Base-by-base conservation (phyloP, 495 filamentous ascomycete genomes). In the Trichocladium uniseriatum region DNA sequence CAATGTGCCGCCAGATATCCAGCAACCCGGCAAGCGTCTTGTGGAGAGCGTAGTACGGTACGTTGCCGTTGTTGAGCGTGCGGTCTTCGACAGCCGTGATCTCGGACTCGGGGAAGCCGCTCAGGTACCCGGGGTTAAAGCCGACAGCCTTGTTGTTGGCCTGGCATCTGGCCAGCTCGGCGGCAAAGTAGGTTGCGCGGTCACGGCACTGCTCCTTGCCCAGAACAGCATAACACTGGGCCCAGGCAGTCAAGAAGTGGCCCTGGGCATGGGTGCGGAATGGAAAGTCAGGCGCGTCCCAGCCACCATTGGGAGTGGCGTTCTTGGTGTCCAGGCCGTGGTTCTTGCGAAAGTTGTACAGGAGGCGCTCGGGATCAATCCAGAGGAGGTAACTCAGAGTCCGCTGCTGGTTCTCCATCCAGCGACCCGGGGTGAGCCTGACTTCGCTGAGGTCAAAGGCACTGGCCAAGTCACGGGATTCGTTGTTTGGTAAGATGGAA, bases 261-360 rank as follows among this genome's bases (percentile, higher is more conserved):
- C 66, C 66, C 47, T 69, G 66, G 37, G 53, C 38, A 32, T 69
- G 66, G 10, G 59, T 55, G 32, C 66, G 66, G 43, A 69, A 69
- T 14, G 66, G 66, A 37, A 69, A 69, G 38, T 55, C 47, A 5
- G 66, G 66, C 1, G 56, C 63, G 53, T 69, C 66, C 66, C 66
- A 69, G 11, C 66, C 66, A 10, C 61, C 61, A 45, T 66, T 66
- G 2, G 51, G 19, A 4, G 49, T 21, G 5, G 63, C 66, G 4
- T 61, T 58, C 3, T 58, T 53, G 19, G 65, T 68, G 13, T 60
- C 61, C 0, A 68, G 43, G 13, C 54, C 46, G 48, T 69, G 66
- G 51, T 58, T 69, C 8, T 51, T 32, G 1, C 66, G 61, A 51
- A 69, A 69, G 49, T 59, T 57, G 48, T 69, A 69, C 28, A 69